phyloP scores from a whole-genome alignment of 2,329 filamentous ascomycete genomes.

The Alternaria sp. region DNA sequence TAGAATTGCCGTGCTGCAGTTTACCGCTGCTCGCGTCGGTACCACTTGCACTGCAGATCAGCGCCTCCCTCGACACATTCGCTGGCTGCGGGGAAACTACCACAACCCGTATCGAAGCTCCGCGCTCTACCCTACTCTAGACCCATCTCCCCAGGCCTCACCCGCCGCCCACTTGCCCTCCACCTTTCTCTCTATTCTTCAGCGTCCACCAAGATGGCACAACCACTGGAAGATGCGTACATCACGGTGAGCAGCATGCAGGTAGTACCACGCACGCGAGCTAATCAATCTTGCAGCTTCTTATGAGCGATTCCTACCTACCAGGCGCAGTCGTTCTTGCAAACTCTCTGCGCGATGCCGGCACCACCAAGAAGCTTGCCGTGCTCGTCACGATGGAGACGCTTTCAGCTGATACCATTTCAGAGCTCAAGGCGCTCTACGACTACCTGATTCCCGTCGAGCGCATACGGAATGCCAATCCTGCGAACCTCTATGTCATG shows the following conservation, averaged over 20 bases:
- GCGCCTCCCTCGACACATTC: conserved; percentile 26
- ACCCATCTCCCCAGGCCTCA: background rate
- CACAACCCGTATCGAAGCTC: conserved; percentile 18
- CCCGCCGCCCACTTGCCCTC: background rate
- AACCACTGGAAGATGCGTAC: conserved; percentile 64
- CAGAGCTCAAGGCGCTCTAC: conserved; percentile 82
- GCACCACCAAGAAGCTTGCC: conserved; percentile 83
- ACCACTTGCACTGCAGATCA: conserved; percentile 25
- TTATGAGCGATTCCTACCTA: conserved; percentile 90
- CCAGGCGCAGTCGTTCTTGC: conserved; percentile 93
- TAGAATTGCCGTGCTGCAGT: conserved; percentile 22
- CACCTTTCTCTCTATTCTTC: conserved; percentile 3
- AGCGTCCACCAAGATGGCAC: conserved; percentile 37
- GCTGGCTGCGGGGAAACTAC: conserved; percentile 35
- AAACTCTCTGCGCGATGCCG: conserved; percentile 91
- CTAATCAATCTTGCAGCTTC: conserved; percentile 66
- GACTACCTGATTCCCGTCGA: conserved; percentile 87
- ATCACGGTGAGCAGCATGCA: conserved; percentile 62
- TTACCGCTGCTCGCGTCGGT: conserved; percentile 28
- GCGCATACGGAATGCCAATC: conserved; percentile 75
- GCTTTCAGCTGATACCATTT: conserved; percentile 75
- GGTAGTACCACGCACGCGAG: conserved; percentile 28
- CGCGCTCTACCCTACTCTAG: conserved; percentile 1
- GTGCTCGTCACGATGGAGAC: conserved; percentile 82
- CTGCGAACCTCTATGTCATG: conserved; percentile 89